A percentile compares a stretch with the other conserved stretches of the same genome.
Conservation (phyloP, 2,329 filamentous ascomycete genomes). For the Thelonectria olida region DNA sequence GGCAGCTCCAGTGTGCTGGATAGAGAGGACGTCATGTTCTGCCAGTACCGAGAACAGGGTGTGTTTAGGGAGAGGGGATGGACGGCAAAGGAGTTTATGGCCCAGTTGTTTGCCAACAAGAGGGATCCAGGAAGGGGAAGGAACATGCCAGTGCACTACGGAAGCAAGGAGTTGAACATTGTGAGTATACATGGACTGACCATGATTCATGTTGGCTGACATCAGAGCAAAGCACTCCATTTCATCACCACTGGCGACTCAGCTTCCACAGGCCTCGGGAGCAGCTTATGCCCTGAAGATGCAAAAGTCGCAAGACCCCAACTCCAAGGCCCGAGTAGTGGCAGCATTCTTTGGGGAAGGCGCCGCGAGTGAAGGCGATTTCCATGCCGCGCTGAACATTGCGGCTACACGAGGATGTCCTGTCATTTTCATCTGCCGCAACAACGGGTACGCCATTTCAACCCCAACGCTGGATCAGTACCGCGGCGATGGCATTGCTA, state of each 20-base stretch:
- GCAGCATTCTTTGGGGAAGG: conserved; percentile 92
- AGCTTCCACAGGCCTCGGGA: conserved; percentile 87
- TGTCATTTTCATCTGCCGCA: conserved; percentile 88
- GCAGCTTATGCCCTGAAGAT: conserved; percentile 90
- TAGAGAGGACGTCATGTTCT: conserved; percentile 90
- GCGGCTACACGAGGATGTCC: conserved; percentile 89
- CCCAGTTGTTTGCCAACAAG: conserved; percentile 88
- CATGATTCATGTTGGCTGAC: conserved; percentile 12
- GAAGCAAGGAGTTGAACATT: conserved; percentile 83
- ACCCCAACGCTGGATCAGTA: conserved; percentile 93
- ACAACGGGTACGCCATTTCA: conserved; percentile 92
- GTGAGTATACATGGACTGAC: conserved; percentile 56
- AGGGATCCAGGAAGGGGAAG: conserved; percentile 83
- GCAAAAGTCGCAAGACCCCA: conserved; percentile 77
- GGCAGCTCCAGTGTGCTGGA: conserved; percentile 85
- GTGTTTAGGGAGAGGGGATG: conserved; percentile 92
- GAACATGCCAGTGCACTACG: conserved; percentile 99
- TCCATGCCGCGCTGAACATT: conserved; percentile 90
- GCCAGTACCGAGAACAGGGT: conserved; percentile 93
- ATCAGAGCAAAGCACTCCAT: conserved; percentile 73
- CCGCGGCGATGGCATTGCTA: conserved; percentile 89
- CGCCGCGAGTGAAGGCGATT: conserved; percentile 89
- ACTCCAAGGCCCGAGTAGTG: conserved; percentile 72
- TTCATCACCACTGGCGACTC: conserved; percentile 83
- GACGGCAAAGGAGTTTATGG: conserved; percentile 90